These are phyloP conservation scores for Thalia dealbata DNA, from an alignment of 176 grass and related monocot species.

Conservation along the genomic window DNA sequence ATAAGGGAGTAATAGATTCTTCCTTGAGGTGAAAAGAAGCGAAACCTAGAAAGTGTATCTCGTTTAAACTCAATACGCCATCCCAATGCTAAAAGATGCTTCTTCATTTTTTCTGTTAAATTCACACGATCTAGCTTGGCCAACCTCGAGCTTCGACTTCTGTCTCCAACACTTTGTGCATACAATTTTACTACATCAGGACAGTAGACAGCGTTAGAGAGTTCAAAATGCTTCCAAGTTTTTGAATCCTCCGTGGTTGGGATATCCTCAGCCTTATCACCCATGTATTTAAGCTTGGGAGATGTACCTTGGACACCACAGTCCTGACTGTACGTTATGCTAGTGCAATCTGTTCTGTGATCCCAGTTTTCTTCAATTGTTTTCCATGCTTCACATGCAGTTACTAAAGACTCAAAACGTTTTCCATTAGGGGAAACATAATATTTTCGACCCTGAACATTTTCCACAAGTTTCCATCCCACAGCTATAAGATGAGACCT, in stretches of 20 bases:
- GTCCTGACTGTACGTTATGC: constrained; percentile 2
- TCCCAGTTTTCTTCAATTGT: not conserved
- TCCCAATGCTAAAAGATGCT: constrained; percentile 55
- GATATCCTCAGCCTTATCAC: constrained; percentile 1
- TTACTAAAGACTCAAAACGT: constrained; percentile 39
- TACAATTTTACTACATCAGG: constrained; percentile 26
- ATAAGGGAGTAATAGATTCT: constrained; percentile 37
- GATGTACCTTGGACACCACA: constrained; percentile 4
- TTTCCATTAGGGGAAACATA: constrained; percentile 48
- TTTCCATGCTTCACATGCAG: constrained; percentile 37
- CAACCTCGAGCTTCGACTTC: not conserved
- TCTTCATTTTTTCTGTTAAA: constrained; percentile 36
- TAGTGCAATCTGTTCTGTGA: constrained; percentile 1
- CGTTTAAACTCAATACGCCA: constrained; percentile 48
- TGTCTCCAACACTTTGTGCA: constrained; percentile 1
- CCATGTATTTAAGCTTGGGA: not conserved
- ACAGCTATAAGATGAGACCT: constrained; percentile 37
- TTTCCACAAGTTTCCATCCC: constrained; percentile 40
- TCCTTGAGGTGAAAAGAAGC: constrained; percentile 37
- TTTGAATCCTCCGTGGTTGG: not conserved
- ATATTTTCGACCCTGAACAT: constrained; percentile 25
- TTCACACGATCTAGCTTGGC: not conserved
- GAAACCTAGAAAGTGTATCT: constrained; percentile 16
- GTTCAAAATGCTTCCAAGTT: constrained; percentile 32
- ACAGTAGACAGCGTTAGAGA: constrained; percentile 36